These are phyloP conservation scores for Globisporangium canariense DNA, from an alignment of 352 stramenopile species.

Conservation along the genomic window DNA sequence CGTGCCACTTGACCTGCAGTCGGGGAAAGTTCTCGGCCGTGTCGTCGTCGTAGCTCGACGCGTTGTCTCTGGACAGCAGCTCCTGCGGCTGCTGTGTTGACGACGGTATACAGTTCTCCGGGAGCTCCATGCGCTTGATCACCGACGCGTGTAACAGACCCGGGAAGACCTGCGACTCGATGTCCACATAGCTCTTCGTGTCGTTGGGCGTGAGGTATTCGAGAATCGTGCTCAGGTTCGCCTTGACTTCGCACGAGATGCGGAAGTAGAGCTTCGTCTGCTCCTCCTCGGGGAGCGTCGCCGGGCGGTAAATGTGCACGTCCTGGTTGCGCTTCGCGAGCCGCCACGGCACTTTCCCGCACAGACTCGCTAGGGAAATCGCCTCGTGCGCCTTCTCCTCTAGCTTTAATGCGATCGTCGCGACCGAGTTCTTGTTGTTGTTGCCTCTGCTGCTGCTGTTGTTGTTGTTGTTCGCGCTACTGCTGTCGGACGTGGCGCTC, in stretches of 20 bases:
- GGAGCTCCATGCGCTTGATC: constrained; percentile 76
- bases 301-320: constrained; percentile 72
- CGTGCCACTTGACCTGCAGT: constrained; percentile 84
- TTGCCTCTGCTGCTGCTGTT: constrained; percentile 20
- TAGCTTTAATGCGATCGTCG: constrained; percentile 55
- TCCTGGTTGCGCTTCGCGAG: constrained; percentile 77
- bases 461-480: constrained; percentile 5
- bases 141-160: constrained; percentile 73
- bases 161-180: constrained; percentile 81
- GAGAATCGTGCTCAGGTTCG: constrained; percentile 73
- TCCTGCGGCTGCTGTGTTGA: constrained; percentile 13
- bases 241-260: constrained; percentile 81
- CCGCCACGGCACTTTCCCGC: constrained; percentile 58
- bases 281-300: constrained; percentile 30
- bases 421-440: constrained; percentile 30
- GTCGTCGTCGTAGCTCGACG: constrained; percentile 44
- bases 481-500: constrained; percentile 20
- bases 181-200: constrained; percentile 72
- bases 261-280: constrained; percentile 79
- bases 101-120: constrained; percentile 16
- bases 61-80: constrained; percentile 33
- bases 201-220: constrained; percentile 72
- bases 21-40: constrained; percentile 48
- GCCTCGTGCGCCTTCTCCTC: constrained; percentile 74
- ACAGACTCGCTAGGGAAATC: constrained; percentile 56